Base-by-base conservation (phyloP, 768 basidiomycete species). In the Boletus reticulatus region DNA sequence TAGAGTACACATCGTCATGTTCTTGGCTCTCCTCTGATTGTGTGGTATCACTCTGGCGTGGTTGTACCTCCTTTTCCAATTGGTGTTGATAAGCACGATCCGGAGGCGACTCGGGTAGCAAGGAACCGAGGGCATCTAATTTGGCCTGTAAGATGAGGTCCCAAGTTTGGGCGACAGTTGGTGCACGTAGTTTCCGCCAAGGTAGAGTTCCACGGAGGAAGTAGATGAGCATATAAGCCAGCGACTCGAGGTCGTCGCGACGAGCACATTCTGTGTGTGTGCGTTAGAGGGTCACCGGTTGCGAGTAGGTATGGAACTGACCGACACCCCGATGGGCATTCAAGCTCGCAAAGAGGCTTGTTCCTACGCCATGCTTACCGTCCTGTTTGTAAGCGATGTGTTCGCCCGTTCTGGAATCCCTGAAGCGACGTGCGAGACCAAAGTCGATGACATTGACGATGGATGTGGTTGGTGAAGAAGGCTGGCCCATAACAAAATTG, bases 371-470 rank as follows among this genome's bases (percentile, higher is more conserved):
- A 52, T 91, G 88, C 53, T 82, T 80, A n/a, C 82, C 67, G 19
- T 87, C 85, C 56, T 87, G 87, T 58, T 79, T 80, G 74, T 87
- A 89, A 4, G 88, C 82, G 54, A 91, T 82, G 65, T 91, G 89
- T 42, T 74, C 76, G 20, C 80, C 79, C 0, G 87, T 88, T 27
- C 76, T 77, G 6, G 83, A 62, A 63, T 91, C 88, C 20, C 87
- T 81, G 66, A 81, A 92, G 61, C 87, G 87, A 68, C 89, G 89
- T 0, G 89, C 88, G 44, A 92, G 85, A 14, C 89, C 89, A 72
- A 92, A 92, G 75, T 92, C 89, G 62, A 92, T 92, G 62, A 99
- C 90, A 71, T 98, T 96, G 69, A 99, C 94, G 64, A 86, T 74
- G 63, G 81, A 80, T 0, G 80, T 67, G 70, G 81, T 76, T 59